Evolutionary conservation across 2,329 filamentous ascomycete species (phyloP).

Genomic region (Aureobasidium sp.): DNA sequence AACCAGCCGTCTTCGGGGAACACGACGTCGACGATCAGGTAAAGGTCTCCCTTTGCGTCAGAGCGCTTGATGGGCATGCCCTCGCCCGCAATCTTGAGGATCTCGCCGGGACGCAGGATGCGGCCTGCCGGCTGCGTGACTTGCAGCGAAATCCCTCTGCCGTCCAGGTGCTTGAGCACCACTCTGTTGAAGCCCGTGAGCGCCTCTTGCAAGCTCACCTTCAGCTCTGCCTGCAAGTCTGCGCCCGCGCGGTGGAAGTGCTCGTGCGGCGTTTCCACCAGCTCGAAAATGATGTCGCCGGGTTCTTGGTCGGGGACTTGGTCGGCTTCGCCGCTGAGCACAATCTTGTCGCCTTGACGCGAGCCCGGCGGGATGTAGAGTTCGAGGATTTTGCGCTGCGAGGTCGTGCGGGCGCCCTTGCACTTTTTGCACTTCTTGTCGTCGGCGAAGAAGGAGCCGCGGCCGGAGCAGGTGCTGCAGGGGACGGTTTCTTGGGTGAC

Average conservation of each 20-base stretch:
- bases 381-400: constrained; percentile 90
- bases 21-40: constrained; percentile 74
- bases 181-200: constrained; percentile 84
- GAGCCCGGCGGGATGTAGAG: constrained; percentile 87
- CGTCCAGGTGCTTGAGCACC: constrained; percentile 87
- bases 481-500: constrained; percentile 71
- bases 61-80: constrained; percentile 91
- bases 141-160: constrained; percentile 75
- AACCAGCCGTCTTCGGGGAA: constrained; percentile 88
- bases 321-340: constrained; percentile 88
- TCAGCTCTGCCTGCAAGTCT: constrained; percentile 75
- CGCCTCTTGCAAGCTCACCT: constrained; percentile 75
- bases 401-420: constrained; percentile 81
- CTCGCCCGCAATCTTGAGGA: constrained; percentile 79
- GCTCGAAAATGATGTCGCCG: constrained; percentile 85
- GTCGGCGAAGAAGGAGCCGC: constrained; percentile 83
- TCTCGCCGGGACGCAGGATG: constrained; percentile 73
- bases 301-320: constrained; percentile 83
- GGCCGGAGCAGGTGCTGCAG: constrained; percentile 77
- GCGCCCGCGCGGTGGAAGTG: constrained; percentile 75
- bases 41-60: constrained; percentile 79
- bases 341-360: constrained; percentile 76
- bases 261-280: constrained; percentile 75
- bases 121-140: constrained; percentile 66
- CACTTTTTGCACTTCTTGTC: constrained; percentile 99